These are phyloP conservation scores for Serendipita sp. DNA, from an alignment of 768 basidiomycete genomes.

Conservation along the genomic window DNA sequence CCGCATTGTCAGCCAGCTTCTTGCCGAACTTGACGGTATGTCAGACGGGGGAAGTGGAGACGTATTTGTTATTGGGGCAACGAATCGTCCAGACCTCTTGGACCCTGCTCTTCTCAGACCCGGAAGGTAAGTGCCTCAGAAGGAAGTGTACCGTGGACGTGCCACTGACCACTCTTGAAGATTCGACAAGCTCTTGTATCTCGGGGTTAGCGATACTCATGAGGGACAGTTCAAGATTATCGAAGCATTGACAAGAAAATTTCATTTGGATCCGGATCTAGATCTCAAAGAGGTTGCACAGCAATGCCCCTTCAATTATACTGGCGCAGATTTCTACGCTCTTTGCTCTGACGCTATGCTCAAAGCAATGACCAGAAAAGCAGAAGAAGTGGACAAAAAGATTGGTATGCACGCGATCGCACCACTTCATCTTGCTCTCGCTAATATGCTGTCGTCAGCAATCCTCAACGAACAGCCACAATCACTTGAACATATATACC, in stretches of 20 bases:
- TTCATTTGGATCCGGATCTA: conserved; percentile 56
- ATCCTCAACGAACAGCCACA: conserved; percentile 30
- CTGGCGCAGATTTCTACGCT: conserved; percentile 97
- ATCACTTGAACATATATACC: conserved; percentile 36
- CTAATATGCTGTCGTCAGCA: conserved; percentile 11
- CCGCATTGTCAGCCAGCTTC: conserved; percentile 83
- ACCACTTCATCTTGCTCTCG: conserved; percentile 12
- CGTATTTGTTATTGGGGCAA: conserved; percentile 91
- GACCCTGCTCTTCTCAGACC: conserved; percentile 82
- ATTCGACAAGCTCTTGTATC: conserved; percentile 92
- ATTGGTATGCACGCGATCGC: conserved; percentile 36
- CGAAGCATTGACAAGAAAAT: conserved; percentile 81
- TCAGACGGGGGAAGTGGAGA: conserved; percentile 42
- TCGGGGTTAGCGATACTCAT: conserved; percentile 81
- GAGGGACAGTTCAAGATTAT: conserved; percentile 74
- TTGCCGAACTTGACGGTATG: conserved; percentile 92
- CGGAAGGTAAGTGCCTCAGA: conserved; percentile 40
- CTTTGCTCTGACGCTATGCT: conserved; percentile 93
- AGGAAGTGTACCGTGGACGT: background rate
- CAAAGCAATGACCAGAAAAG: conserved; percentile 83
- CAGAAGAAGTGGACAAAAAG: conserved; percentile 55
- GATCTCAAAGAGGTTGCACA: conserved; percentile 48
- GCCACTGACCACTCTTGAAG: conserved; percentile 23
- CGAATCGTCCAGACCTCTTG: conserved; percentile 82
- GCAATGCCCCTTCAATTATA: conserved; percentile 80